Evolutionary conservation across 106 monocot genomes (phyloP), one percentile per base, ranked within the genome.

Genomic region (Vanilla planifolia): DNA sequence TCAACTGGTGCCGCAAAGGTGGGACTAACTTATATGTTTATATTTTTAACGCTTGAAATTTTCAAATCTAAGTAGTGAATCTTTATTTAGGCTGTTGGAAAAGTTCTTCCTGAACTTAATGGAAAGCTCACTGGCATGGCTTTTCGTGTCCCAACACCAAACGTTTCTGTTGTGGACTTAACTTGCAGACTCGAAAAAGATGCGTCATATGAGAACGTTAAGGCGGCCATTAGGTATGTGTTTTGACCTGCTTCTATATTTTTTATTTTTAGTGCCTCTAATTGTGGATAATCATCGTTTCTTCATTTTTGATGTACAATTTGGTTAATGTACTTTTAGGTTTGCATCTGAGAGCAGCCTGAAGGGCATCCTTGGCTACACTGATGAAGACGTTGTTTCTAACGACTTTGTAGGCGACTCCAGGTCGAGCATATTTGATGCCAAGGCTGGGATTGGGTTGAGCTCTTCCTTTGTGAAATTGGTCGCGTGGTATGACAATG

Each of bases 1-100:
- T 95, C 95, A 40, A 95, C 95, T 27, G 95, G 95, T 71, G 95
- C 95, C 29, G 95, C 95, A 41, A 95, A 90, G 90, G 95, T 90
- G 41, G 21, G 37, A 48, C 23, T 44, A 1, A 33, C 17, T 25
- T 7, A 24, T 42, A 29, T 23, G 17, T 27, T 10, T 33, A 23
- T 16, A 29, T n/a, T 51, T 47, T 61, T 33, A 35, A 33, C 8
- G 25, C 17, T 53, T 53, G 29, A 30, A 15, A 53, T 53, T 25
- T 53, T 53, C 53, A 30, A 15, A 53, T 53, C 29, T 22, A 30
- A 53, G 1, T 14, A 15, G 8, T 28, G 28, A 15, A 53, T 57
- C 56, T 17, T 68, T 21, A 29, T 68, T 11, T 44, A 95, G 95
- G 95, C 95, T 51, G 95, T 95, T 59, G 95, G 95, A 21, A 95